Conservation (phyloP, 257 asterid genomes). For the Ligustrum vulgare region DNA sequence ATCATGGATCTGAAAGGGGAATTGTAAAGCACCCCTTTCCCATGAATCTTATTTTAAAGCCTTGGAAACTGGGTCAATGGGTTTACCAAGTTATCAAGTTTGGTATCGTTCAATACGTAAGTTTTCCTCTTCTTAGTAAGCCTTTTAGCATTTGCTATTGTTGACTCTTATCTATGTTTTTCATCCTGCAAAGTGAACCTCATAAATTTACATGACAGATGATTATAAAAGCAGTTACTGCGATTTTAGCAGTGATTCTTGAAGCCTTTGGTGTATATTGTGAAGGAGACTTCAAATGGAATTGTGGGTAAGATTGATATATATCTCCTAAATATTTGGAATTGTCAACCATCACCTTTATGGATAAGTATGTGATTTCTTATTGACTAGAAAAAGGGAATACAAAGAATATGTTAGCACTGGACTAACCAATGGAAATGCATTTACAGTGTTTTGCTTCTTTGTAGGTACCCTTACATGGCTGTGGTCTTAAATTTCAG, state of each 20-base stretch:
- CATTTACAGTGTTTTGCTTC: conserved; percentile 1
- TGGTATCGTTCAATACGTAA: conserved; percentile 96
- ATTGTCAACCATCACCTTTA: conserved; percentile 1
- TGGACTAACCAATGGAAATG: background rate
- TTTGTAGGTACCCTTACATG: conserved; percentile 84
- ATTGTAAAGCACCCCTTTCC: conserved; percentile 86
- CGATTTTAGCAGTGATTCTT: conserved; percentile 84
- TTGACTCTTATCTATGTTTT: conserved; percentile 17
- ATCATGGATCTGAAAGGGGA: conserved; percentile 79
- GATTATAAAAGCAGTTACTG: conserved; percentile 90
- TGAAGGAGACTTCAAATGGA: conserved; percentile 95
- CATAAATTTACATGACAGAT: conserved; percentile 55
- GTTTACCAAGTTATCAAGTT: conserved; percentile 92
- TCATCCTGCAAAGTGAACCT: conserved; percentile 14
- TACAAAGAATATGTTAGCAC: conserved; percentile 16
- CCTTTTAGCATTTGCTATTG: conserved; percentile 15
- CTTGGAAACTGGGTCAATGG: conserved; percentile 92
- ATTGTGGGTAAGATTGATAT: conserved; percentile 76
- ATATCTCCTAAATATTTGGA: conserved; percentile 12
- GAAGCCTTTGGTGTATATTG: conserved; percentile 91
- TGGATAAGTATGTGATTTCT: background rate
- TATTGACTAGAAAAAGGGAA: background rate
- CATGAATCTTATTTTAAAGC: conserved; percentile 70
- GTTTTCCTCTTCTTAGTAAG: conserved; percentile 35
- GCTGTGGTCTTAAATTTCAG: conserved; percentile 97